Percentiles rank a stretch among this genome's conserved stretches.
phyloP scores from a whole-genome alignment of 176 grass and related monocot species.

The Neostapfia colusana region DNA sequence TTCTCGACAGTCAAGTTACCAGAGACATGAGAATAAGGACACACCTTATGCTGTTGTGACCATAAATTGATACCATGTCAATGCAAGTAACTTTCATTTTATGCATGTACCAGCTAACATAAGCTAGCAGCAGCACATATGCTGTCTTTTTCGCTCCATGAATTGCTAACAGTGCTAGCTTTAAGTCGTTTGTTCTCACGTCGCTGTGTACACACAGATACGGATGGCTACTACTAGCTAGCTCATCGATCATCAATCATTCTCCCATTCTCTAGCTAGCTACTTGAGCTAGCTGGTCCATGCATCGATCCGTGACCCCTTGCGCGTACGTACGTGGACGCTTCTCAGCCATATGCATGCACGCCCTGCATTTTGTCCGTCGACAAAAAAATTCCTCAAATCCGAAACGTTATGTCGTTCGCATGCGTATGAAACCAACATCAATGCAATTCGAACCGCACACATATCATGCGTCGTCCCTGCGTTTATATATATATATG shows the following conservation, averaged over 20 bases:
- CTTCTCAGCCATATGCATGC: conserved; percentile 17
- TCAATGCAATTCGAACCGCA: too few species aligned
- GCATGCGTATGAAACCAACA: too few species aligned
- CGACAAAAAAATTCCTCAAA: too few species aligned
- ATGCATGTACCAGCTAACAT: not conserved
- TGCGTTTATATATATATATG: too few species aligned
- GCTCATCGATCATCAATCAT: not conserved
- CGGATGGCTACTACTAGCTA: too few species aligned
- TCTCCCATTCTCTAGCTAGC: not conserved
- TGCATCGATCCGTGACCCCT: not conserved
- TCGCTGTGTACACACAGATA: not conserved
- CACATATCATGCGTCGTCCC: too few species aligned
- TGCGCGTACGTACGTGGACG: conserved; percentile 13
- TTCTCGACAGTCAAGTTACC: not conserved
- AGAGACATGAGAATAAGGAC: not conserved
- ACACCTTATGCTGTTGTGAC: too few species aligned
- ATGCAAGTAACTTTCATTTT: not conserved
- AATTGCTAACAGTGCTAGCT: not conserved
- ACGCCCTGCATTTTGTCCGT: too few species aligned
- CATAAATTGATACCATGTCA: too few species aligned
- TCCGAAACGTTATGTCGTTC: too few species aligned
- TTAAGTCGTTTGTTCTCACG: conserved; percentile 14
- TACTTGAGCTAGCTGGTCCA: not conserved
- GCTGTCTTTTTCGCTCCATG: not conserved
- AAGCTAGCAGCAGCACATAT: not conserved